Percentiles rank a stretch among this genome's conserved stretches.
Conservation (phyloP, 352 stramenopile species). For the Pythium rhizo-oryzae region DNA sequence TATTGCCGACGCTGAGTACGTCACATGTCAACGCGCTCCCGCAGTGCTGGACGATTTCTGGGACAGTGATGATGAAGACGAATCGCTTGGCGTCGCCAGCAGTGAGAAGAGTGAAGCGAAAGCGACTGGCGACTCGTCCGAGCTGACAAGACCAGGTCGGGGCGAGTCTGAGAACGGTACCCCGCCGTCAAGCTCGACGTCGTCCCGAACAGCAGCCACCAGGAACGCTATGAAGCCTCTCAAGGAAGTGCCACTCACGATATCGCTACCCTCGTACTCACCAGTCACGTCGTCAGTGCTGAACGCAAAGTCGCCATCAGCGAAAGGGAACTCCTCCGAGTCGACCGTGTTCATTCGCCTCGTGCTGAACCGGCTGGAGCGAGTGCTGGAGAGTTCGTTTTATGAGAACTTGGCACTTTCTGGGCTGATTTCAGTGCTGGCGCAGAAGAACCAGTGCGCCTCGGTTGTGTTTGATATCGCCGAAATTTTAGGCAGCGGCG, state of each 20-base stretch:
- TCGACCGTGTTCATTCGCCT: slow-evolving; percentile 63
- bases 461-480: slow-evolving; percentile 57
- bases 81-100: not conserved
- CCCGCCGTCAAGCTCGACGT: slow-evolving; percentile 28
- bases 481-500: slow-evolving; percentile 39
- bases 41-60: slow-evolving; percentile 45
- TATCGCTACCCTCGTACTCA: slow-evolving; percentile 71
- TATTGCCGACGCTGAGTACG: slow-evolving; percentile 83
- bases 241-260: slow-evolving; percentile 64
- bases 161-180: slow-evolving; percentile 11
- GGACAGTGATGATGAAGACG: slow-evolving; percentile 59
- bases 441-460: slow-evolving; percentile 59
- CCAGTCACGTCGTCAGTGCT: slow-evolving; percentile 34
- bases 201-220: slow-evolving; percentile 52
- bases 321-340: not conserved
- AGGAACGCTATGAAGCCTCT: slow-evolving; percentile 72
- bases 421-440: slow-evolving; percentile 71
- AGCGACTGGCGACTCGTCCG: not conserved
- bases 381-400: slow-evolving; percentile 81
- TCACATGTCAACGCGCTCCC: slow-evolving; percentile 66
- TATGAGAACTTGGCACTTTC: slow-evolving; percentile 84
- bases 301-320: not conserved
- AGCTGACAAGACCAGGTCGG: slow-evolving; percentile 11
- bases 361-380: slow-evolving; percentile 73
- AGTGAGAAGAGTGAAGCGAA: not conserved